Base-by-base conservation (phyloP, 768 basidiomycete species). In the Cystofilobasidium capitatum region DNA sequence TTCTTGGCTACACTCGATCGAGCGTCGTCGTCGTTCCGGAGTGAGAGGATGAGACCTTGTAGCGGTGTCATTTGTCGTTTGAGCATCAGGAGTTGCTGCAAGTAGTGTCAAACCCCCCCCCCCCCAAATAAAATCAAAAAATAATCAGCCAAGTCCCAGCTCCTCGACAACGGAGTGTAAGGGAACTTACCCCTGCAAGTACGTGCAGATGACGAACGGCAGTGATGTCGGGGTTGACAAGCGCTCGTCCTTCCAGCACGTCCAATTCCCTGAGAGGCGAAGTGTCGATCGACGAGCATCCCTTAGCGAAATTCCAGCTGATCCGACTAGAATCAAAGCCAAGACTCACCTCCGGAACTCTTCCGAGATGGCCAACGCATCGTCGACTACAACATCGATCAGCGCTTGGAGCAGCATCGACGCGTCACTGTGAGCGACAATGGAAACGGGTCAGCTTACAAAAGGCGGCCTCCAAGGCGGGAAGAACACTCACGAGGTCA, bases 201-300 rank as follows among this genome's bases (percentile, higher is more conserved):
- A 68, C 55, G n/a, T 68, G 66, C 3, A 68, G 54, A 44, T 68
- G 66, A 0, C 66, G 51, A 31, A 68, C 66, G 13, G 61, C 61
- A 1, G 54, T 58, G 20, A 60, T 63, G n/a, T 63, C 66, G 7
- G 66, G 66, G 31, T 47, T 58, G 33, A 68, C 61, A 10, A 68
- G 55, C 1, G 66, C 66, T 45, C 61, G 51, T 10, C 66, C 66
- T 29, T 68, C 66, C 2, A 68, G 55, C 31, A 68, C 62, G 44
- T 68, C 66, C 22, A 68, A 61, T 39, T 68, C 66, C 17, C 31
- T 24, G 20, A 29, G 17, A 16, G 26, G 55, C 47, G 5, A 33
- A 17, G 26, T 57, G 16, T 29, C 24, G 16, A 57, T 29, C 22
- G 9, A 9, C n/a, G 31, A 55, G 51, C 55, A 29, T 14, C 26